A percentile compares a stretch with the other conserved stretches of the same genome.
phyloP scores from a whole-genome alignment of 2,329 filamentous ascomycete genomes.

The Xylariaceae sp. region DNA sequence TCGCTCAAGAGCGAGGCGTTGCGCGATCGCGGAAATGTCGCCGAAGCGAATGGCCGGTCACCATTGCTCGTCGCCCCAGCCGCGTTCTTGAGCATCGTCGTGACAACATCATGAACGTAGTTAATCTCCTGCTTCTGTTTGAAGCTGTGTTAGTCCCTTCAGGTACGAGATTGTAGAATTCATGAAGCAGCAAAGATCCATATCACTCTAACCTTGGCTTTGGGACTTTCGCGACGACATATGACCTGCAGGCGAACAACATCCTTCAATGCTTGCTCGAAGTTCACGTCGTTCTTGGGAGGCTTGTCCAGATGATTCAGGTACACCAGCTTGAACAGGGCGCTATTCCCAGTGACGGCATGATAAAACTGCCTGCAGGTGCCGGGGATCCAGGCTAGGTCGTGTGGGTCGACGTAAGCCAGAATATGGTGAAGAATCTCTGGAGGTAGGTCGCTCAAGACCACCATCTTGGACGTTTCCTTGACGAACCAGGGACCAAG shows the following conservation, averaged over 20 bases:
- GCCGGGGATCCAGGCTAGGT: conserved; percentile 48
- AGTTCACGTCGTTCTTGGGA: conserved; percentile 29
- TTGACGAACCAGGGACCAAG: conserved; percentile 2
- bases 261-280: conserved; percentile 40
- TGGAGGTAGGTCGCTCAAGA: conserved; percentile 46
- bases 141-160: not conserved
- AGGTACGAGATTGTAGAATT: not conserved
- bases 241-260: conserved; percentile 40
- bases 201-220: not conserved
- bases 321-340: conserved; percentile 61
- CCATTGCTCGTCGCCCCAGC: conserved; percentile 24
- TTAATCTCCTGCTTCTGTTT: conserved; percentile 38
- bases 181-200: no score
- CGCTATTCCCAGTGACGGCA: conserved; percentile 52
- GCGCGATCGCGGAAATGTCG: conserved; percentile 34
- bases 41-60: conserved; percentile 24
- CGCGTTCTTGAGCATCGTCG: conserved; percentile 41
- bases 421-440: conserved; percentile 63
- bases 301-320: conserved; percentile 47
- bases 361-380: conserved; percentile 49
- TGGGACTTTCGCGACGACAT: not conserved
- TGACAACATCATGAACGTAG: conserved; percentile 44
- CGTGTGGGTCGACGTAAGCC: conserved; percentile 48
- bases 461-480: no score
- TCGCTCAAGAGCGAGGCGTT: conserved; percentile 41